Conservation (phyloP, 2,329 filamentous ascomycete genomes). For the Pseudogymnoascus sp. region DNA sequence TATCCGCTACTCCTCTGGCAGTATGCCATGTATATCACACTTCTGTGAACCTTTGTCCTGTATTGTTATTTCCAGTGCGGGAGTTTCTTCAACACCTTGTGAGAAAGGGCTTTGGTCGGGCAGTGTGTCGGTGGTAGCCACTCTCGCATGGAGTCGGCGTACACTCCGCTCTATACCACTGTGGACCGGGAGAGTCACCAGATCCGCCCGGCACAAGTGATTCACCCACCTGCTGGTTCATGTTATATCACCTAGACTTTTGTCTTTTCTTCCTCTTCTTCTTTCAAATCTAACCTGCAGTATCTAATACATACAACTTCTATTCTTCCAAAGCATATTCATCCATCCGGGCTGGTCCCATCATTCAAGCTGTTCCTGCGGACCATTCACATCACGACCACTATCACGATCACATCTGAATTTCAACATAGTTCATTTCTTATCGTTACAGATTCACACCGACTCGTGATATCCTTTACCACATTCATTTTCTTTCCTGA, state of each 20-base stretch:
- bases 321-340: neutral
- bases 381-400: neutral
- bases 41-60: neutral
- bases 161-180: neutral
- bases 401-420: neutral
- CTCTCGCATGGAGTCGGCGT: too few relatives aligned
- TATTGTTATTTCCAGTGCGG: neutral
- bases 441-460: neutral
- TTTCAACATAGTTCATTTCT: neutral
- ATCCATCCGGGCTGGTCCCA: neutral
- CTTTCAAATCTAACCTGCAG: neutral
- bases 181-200: neutral
- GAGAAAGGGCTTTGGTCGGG: too few relatives aligned
- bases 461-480: neutral
- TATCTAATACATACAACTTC: neutral
- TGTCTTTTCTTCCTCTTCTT: neutral
- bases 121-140: too few relatives aligned
- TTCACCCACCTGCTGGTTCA: neutral
- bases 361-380: neutral
- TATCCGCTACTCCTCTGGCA: neutral
- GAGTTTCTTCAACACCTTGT: neutral
- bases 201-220: neutral
- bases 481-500: neutral
- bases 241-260: neutral
- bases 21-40: neutral